These are phyloP conservation scores for Sarcodon sp. DNA, from an alignment of 768 basidiomycete species.

Conservation along the genomic window DNA sequence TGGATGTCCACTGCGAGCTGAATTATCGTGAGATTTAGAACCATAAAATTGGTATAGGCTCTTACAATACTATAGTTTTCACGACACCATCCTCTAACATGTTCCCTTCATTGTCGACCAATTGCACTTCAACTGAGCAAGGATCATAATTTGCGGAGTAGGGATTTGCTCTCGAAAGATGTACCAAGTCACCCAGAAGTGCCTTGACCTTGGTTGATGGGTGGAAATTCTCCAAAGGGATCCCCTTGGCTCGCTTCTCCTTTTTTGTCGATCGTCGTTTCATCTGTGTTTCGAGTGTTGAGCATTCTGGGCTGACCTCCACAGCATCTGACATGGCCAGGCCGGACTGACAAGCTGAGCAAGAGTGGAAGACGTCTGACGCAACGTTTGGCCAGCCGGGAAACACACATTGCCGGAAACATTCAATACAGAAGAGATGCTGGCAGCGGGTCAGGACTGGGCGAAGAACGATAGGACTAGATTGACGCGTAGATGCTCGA, in stretches of 20 bases:
- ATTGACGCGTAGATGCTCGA: slow-evolving; percentile 62
- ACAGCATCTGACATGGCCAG: slow-evolving; percentile 67
- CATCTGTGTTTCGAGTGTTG: slow-evolving; percentile 20
- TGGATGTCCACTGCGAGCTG: slow-evolving; percentile 90
- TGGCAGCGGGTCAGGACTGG: slow-evolving; percentile 85
- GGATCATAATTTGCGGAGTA: slow-evolving; percentile 83
- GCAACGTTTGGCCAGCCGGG: slow-evolving; percentile 70
- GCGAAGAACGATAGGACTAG: slow-evolving; percentile 49
- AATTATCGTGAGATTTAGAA: background rate
- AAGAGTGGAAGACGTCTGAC: slow-evolving; percentile 43
- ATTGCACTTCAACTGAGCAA: slow-evolving; percentile 54
- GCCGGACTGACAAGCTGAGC: slow-evolving; percentile 65
- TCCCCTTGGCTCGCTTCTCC: slow-evolving; percentile 53
- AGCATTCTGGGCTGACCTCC: slow-evolving; percentile 58
- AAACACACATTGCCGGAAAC: slow-evolving; percentile 72
- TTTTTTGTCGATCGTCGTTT: slow-evolving; percentile 48
- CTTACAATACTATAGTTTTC: slow-evolving; percentile 96
- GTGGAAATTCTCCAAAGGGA: slow-evolving; percentile 39
- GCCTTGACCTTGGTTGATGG: slow-evolving; percentile 86
- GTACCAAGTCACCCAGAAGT: slow-evolving; percentile 66
- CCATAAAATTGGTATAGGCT: slow-evolving; percentile 9
- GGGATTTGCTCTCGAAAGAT: slow-evolving; percentile 76
- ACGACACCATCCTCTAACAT: slow-evolving; percentile 54
- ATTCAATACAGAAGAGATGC: slow-evolving; percentile 82
- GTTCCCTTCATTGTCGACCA: slow-evolving; percentile 65